Conservation (phyloP, 441 rosid genomes). For the Geranium incanum region DNA sequence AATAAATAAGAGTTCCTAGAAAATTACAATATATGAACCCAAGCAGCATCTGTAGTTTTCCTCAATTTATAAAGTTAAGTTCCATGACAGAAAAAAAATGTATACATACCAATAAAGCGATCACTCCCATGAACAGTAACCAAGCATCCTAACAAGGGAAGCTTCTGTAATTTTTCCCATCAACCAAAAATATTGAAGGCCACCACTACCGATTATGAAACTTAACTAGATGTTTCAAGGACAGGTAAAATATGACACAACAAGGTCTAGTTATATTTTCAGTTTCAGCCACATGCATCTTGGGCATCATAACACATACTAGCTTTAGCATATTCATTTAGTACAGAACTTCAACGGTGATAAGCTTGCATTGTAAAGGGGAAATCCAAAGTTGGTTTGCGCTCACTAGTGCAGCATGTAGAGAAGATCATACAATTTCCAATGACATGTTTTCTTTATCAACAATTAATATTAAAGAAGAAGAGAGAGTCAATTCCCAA, state of each 20-base stretch:
- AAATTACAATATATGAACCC: background rate
- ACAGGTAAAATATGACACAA: background rate
- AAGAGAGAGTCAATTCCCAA: too few species aligned
- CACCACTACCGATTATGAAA: background rate
- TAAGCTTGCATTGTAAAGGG: background rate
- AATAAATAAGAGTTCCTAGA: background rate
- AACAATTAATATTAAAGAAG: too few species aligned
- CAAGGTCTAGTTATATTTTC: background rate
- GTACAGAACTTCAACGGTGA: background rate
- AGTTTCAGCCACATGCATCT: background rate
- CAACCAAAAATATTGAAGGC: background rate
- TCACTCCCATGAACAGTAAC: background rate
- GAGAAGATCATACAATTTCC: background rate
- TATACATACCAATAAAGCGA: background rate
- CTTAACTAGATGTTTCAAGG: background rate
- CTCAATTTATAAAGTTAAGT: background rate
- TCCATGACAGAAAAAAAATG: background rate
- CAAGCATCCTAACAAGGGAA: background rate
- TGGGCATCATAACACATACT: background rate
- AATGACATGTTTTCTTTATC: background rate
- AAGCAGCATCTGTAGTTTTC: background rate
- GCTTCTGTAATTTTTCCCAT: background rate
- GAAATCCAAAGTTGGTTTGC: background rate
- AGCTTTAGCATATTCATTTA: background rate
- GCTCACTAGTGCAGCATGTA: background rate